Base-by-base conservation (phyloP, 305 asterid genomes). In the Andrographis paniculata region DNA sequence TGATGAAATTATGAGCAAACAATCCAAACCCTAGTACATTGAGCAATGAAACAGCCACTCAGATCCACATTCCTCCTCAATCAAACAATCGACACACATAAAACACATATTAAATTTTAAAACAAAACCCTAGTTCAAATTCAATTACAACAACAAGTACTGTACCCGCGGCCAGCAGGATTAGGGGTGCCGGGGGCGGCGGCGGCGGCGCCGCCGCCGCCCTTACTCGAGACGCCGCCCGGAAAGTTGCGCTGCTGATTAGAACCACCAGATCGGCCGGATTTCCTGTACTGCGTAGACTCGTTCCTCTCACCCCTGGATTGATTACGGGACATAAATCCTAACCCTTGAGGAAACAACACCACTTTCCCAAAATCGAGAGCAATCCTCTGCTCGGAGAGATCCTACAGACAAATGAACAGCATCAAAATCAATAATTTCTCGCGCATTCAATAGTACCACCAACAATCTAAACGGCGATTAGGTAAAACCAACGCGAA, bases 171-270 rank as follows among this genome's bases (percentile, higher is more conserved):
- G 67, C 42, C 23, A 41, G 62, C 41, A 20, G 63, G 49, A 65
- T 52, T 71, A 59, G 65, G 14, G 27, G 63, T 59, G 61, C 67
- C 64, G 56, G 69, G 59, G 63, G 69, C 64, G 56, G 69, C 59
- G 63, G 88, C 60, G 76, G 93, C 68, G 78, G 16, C 40, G 40
- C 87, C 74, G 75, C 80, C 94, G 33, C 83, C 85, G 61, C 83
- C 80, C 71, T 62, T 79, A 53, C 58, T 44, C 60, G 78, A 53
- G 59, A 59, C 73, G 48, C 77, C 68, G 51, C 77, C 78, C 35
- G 62, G 19, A 48, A 43, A 63, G 54, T 70, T 63, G 18, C 83
- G 87, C 64, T 56, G 72, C 66, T 67, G 84, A 76, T 65, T 63
- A 57, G 66, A 61, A 71, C 51, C 56, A 48, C 74, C 71, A 71